Evolutionary conservation across 2,329 filamentous ascomycete species (phyloP).

Genomic region (Xylariomycetidae sp.): DNA sequence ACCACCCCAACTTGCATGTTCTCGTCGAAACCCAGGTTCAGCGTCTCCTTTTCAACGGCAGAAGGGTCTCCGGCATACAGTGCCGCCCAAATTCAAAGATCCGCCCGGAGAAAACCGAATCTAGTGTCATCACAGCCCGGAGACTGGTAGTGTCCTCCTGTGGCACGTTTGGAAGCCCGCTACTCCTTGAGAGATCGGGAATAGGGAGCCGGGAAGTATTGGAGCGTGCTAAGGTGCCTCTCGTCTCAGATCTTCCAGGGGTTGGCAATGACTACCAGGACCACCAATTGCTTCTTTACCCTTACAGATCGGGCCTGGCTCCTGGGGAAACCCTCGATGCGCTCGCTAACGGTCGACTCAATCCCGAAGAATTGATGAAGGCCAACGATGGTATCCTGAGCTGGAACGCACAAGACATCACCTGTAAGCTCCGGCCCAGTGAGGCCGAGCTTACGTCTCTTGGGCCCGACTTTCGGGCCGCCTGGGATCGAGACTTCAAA

Average conservation of each 20-base stretch:
- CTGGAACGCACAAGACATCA: slow-evolving; percentile 17
- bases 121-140: slow-evolving; percentile 32
- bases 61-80: slow-evolving; percentile 10
- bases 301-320: slow-evolving; percentile 30
- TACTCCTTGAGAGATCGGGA: slow-evolving; percentile 47
- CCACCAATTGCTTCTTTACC: slow-evolving; percentile 42
- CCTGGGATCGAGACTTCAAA: slow-evolving; percentile 18
- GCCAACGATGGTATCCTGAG: slow-evolving; percentile 12
- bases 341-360: slow-evolving; percentile 5
- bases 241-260: slow-evolving; percentile 35
- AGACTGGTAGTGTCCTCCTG: slow-evolving; percentile 38
- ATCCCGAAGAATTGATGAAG: slow-evolving; percentile 10
- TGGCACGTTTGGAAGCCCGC: slow-evolving; percentile 36
- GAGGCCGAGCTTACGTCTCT: slow-evolving; percentile 14
- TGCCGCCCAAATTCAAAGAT: slow-evolving; percentile 8
- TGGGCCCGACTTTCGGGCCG: slow-evolving; percentile 17
- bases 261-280: slow-evolving; percentile 44
- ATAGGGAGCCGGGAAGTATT: slow-evolving; percentile 41
- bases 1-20: slow-evolving; percentile 46
- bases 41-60: slow-evolving; percentile 11
- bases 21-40: slow-evolving; percentile 44
- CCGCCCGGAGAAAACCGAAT: slow-evolving; percentile 25
- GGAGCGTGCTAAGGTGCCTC: slow-evolving; percentile 27
- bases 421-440: slow-evolving; percentile 17
- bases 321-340: slow-evolving; percentile 15